Evolutionary conservation across 352 stramenopile species (phyloP).

Genomic region (Halophytophthora polymorphica): DNA sequence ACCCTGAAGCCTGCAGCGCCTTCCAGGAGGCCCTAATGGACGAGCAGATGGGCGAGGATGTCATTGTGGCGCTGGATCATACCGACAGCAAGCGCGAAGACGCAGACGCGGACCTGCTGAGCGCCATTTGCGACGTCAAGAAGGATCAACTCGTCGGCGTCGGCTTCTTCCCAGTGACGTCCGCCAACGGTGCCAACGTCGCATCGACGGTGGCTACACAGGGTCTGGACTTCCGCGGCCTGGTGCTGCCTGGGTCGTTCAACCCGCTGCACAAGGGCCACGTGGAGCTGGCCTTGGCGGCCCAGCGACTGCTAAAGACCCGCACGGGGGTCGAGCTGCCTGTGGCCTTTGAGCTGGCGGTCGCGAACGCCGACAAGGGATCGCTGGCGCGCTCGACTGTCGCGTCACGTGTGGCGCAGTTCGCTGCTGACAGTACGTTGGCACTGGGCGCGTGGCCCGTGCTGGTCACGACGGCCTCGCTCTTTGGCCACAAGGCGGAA

Average conservation of each 20-base stretch:
- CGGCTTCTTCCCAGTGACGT: conserved; percentile 35
- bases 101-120: conserved; percentile 17
- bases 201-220: conserved; percentile 15
- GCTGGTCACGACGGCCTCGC: conserved; percentile 68
- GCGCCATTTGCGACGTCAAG: conserved; percentile 24
- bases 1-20: conserved; percentile 21
- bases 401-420: conserved; percentile 48
- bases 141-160: conserved; percentile 32
- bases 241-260: conserved; percentile 79
- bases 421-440: conserved; percentile 15
- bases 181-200: not conserved
- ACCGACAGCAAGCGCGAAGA: not conserved
- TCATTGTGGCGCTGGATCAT: conserved; percentile 17
- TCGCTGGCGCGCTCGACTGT: conserved; percentile 41
- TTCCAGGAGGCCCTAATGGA: conserved; percentile 31
- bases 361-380: conserved; percentile 82
- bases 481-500: conserved; percentile 83
- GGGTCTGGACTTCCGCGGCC: conserved; percentile 47
- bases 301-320: conserved; percentile 39
- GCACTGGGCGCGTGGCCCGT: conserved; percentile 50
- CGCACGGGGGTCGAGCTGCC: conserved; percentile 29
- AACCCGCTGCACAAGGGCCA: conserved; percentile 82
- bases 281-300: conserved; percentile 45
- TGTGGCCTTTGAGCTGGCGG: conserved; percentile 72
- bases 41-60: conserved; percentile 29